A percentile compares a stretch with the other conserved stretches of the same genome.
These are phyloP conservation scores for Pythium monospermum DNA, from an alignment of 352 stramenopile genomes.

Conservation along the genomic window DNA sequence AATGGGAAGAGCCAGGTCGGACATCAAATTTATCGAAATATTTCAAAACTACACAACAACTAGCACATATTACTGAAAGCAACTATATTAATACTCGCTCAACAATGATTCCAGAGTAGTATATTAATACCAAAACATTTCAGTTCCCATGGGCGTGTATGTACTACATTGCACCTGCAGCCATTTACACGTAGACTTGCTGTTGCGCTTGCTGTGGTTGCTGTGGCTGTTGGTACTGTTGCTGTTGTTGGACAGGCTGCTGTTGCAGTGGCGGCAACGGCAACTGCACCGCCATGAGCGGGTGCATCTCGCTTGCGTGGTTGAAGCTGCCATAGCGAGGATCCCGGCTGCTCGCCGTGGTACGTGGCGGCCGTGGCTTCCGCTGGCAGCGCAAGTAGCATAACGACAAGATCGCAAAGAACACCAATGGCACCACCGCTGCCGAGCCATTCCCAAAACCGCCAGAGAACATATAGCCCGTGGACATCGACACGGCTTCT, in stretches of 20 bases:
- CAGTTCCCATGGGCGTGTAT: too few species aligned
- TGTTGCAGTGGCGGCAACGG: neutral
- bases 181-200: constrained; percentile 8
- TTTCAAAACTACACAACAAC: too few species aligned
- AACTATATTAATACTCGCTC: too few species aligned
- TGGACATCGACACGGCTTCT: constrained; percentile 3
- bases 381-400: constrained; percentile 19
- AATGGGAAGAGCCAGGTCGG: too few species aligned
- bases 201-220: constrained; percentile 1
- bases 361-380: constrained; percentile 13
- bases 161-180: neutral
- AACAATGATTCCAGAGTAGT: too few species aligned
- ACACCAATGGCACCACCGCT: constrained; percentile 5
- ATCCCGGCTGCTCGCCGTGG: neutral
- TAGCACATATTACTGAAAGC: too few species aligned
- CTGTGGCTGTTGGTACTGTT: constrained; percentile 3
- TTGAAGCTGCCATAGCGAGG: constrained; percentile 2
- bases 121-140: too few species aligned
- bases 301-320: constrained; percentile 4
- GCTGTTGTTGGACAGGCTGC: neutral
- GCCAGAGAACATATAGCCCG: constrained; percentile 1
- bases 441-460: constrained; percentile 1
- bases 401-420: constrained; percentile 17
- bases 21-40: too few species aligned
- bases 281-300: neutral